Percentiles rank a stretch among this genome's conserved stretches.
These are phyloP conservation scores for Phytophthora pinifolia DNA, from an alignment of 352 stramenopile species.

Conservation along the genomic window DNA sequence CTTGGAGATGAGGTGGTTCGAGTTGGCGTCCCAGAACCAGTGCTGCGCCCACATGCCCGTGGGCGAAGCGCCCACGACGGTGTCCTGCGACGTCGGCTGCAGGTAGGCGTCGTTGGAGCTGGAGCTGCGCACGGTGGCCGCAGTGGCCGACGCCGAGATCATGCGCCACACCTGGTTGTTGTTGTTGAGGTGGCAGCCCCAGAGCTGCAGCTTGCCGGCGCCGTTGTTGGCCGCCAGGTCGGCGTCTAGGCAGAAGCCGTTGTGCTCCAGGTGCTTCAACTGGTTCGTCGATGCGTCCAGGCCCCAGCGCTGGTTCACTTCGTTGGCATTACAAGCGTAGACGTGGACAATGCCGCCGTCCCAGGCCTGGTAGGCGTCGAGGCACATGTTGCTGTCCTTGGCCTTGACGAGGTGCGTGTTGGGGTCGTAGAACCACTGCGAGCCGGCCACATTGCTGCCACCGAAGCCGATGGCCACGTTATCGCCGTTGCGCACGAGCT, in stretches of 20 bases:
- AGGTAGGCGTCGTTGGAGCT: constrained; percentile 26
- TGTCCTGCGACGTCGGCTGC: constrained; percentile 35
- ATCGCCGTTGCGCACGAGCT: constrained; percentile 39
- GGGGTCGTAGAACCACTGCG: constrained; percentile 46
- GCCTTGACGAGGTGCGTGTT: constrained; percentile 40
- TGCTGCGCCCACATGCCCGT: constrained; percentile 27
- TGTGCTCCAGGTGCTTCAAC: constrained; percentile 43
- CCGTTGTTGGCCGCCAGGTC: constrained; percentile 42
- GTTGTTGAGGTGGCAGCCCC: constrained; percentile 51
- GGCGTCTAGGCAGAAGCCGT: constrained; percentile 61
- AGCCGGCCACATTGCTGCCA: constrained; percentile 23
- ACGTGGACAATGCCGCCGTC: constrained; percentile 51
- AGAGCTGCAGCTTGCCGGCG: constrained; percentile 42
- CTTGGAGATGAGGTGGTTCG: constrained; percentile 42
- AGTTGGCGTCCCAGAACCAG: constrained; percentile 54
- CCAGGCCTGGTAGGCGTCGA: constrained; percentile 63
- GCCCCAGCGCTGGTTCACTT: constrained; percentile 49
- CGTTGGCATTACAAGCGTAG: constrained; percentile 34
- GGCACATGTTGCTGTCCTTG: constrained; percentile 48
- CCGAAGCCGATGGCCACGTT: constrained; percentile 34
- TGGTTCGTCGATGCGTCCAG: constrained; percentile 41
- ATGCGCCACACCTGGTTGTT: constrained; percentile 60
- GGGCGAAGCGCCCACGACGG: constrained; percentile 25
- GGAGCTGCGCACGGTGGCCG: constrained; percentile 33
- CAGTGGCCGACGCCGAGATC: constrained; percentile 33